Percentiles rank a stretch among this genome's conserved stretches.
Conservation (phyloP, 148 eudicot species). For the Chenopodium berlandieri region DNA sequence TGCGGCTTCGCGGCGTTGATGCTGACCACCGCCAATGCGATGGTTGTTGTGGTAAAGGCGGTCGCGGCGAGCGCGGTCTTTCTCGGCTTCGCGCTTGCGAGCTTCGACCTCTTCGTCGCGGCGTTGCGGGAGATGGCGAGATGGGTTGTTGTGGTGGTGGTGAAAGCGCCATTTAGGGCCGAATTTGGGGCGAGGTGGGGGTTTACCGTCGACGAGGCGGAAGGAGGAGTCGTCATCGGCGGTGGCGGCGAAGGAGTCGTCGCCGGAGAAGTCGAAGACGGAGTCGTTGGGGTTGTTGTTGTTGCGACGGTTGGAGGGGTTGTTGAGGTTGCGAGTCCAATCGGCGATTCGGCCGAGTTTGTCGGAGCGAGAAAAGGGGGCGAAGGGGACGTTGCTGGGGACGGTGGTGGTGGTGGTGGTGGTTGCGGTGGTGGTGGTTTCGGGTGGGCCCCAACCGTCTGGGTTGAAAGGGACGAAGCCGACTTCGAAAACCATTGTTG, state of each 20-base stretch:
- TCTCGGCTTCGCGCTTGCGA: slow-evolving; percentile 73
- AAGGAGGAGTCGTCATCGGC: slow-evolving; percentile 67
- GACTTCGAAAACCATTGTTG: slow-evolving; percentile 46
- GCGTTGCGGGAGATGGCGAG: slow-evolving; percentile 61
- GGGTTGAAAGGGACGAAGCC: slow-evolving; percentile 77
- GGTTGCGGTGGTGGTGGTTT: slow-evolving; percentile 20
- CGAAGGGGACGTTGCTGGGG: slow-evolving; percentile 64
- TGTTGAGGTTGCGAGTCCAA: slow-evolving; percentile 64
- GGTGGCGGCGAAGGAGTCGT: slow-evolving; percentile 63
- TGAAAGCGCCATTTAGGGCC: slow-evolving; percentile 81
- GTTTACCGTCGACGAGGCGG: slow-evolving; percentile 85
- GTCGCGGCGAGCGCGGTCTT: slow-evolving; percentile 79
- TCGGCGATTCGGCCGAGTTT: slow-evolving; percentile 66
- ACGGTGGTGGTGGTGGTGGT: slow-evolving; percentile 30
- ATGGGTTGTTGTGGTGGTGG: slow-evolving; percentile 45
- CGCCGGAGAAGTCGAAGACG: slow-evolving; percentile 85
- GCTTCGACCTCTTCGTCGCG: slow-evolving; percentile 92
- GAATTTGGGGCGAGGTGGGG: slow-evolving; percentile 63
- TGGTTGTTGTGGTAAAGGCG: slow-evolving; percentile 61
- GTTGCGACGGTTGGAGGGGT: slow-evolving; percentile 24
- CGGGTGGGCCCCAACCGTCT: slow-evolving; percentile 97
- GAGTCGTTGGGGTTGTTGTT: slow-evolving; percentile 43
- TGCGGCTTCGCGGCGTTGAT: slow-evolving; percentile 75
- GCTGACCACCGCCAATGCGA: slow-evolving; percentile 40
- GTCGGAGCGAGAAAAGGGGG: slow-evolving; percentile 80